phyloP scores from a whole-genome alignment of 2,329 filamentous ascomycete genomes.

The Cladosporium sp. region DNA sequence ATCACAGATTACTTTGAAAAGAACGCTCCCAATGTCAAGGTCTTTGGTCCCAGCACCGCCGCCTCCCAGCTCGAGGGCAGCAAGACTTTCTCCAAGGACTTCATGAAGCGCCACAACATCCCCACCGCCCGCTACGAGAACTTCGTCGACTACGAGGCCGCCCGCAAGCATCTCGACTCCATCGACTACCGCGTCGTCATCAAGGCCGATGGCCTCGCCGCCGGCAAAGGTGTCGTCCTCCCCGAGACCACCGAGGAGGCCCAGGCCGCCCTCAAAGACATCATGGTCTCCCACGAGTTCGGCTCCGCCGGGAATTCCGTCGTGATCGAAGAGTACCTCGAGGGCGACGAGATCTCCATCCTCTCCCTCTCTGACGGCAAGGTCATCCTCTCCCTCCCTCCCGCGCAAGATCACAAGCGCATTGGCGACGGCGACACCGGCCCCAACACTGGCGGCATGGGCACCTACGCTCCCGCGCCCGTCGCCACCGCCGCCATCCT shows the following conservation, averaged over 20 bases:
- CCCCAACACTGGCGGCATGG: constrained; percentile 96
- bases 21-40: constrained; percentile 54
- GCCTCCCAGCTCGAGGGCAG: constrained; percentile 91
- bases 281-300: constrained; percentile 87
- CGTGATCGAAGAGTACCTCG: constrained; percentile 90
- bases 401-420: constrained; percentile 95
- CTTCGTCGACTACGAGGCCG: constrained; percentile 49
- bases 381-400: constrained; percentile 75
- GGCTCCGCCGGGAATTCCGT: constrained; percentile 83
- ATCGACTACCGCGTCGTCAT: constrained; percentile 76
- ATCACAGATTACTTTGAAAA: constrained; percentile 75
- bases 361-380: constrained; percentile 88
- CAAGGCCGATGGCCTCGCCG: constrained; percentile 88
- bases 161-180: constrained; percentile 63
- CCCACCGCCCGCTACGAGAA: constrained; percentile 89
- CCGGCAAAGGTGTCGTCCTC: constrained; percentile 92
- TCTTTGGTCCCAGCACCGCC: constrained; percentile 79
- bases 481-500: constrained; percentile 58
- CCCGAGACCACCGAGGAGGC: constrained; percentile 79
- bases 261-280: constrained; percentile 73
- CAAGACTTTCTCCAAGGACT: constrained; percentile 97
- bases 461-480: constrained; percentile 78
- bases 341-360: constrained; percentile 88
- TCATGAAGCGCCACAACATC: constrained; percentile 87
- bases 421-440: constrained; percentile 86